Percentiles rank a stretch among this genome's conserved stretches.
phyloP scores from a whole-genome alignment of 148 eudicot species.

The Chenopodium quinoa region DNA sequence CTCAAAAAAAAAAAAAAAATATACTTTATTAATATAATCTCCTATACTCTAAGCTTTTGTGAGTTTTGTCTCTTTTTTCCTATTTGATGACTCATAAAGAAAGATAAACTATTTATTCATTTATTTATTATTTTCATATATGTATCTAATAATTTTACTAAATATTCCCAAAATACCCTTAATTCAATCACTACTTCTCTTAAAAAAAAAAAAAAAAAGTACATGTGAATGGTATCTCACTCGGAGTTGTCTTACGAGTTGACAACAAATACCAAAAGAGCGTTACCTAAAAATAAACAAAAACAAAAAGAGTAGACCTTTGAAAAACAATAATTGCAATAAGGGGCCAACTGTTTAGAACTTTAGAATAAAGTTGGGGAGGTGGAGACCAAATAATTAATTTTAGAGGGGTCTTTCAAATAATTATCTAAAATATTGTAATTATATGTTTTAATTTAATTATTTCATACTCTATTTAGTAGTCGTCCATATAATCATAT shows the following conservation, averaged over 20 bases:
- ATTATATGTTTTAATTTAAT: background rate
- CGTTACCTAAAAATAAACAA: background rate
- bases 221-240: constrained; percentile 26
- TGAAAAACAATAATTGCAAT: constrained; percentile 9
- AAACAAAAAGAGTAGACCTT: background rate
- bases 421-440: background rate
- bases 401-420: background rate
- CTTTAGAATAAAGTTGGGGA: constrained; percentile 13
- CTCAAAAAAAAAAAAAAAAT: no score
- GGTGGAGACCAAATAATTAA: constrained; percentile 11
- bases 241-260: constrained; percentile 15
- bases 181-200: no score
- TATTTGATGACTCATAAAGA: no score
- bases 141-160: no score
- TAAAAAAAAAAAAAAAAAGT: no score
- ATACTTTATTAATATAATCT: no score
- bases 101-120: no score
- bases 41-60: no score
- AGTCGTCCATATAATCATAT: constrained; percentile 18
- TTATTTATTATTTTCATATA: no score
- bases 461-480: background rate
- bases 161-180: no score
- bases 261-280: constrained; percentile 22
- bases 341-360: constrained; percentile 14
- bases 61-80: no score